A percentile compares a stretch with the other conserved stretches of the same genome.
Evolutionary conservation across 305 asterid species (phyloP).

Genomic region (Solanum chacoense): DNA sequence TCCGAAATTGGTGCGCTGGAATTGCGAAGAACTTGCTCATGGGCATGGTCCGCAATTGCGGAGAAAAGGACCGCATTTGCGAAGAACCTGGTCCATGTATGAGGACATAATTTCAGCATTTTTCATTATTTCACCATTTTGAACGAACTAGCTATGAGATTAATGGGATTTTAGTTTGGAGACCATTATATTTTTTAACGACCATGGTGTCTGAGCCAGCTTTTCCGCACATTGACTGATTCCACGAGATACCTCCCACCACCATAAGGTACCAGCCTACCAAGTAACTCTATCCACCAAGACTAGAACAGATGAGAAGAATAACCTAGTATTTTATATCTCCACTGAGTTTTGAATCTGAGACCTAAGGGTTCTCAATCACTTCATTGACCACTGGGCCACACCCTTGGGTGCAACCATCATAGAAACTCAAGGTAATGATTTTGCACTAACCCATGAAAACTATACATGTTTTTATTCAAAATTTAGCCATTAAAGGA

Average conservation of each 20-base stretch:
- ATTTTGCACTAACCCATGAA: neutral
- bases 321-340: neutral
- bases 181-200: neutral
- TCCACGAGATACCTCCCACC: neutral
- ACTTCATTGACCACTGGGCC: neutral
- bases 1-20: neutral
- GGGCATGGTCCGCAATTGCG: neutral
- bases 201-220: neutral
- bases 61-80: neutral
- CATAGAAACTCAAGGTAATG: neutral
- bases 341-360: neutral
- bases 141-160: neutral
- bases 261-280: neutral
- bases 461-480: neutral
- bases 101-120: neutral
- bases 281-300: neutral
- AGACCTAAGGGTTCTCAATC: neutral
- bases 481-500: neutral
- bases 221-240: neutral
- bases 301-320: neutral
- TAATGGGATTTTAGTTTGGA: neutral
- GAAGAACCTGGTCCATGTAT: neutral
- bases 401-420: neutral
- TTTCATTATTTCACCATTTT: neutral
- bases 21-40: neutral